Evolutionary conservation across 1,284 basidiomycete genomes (phyloP).

Genomic region (Apiotrichum brassicae): DNA sequence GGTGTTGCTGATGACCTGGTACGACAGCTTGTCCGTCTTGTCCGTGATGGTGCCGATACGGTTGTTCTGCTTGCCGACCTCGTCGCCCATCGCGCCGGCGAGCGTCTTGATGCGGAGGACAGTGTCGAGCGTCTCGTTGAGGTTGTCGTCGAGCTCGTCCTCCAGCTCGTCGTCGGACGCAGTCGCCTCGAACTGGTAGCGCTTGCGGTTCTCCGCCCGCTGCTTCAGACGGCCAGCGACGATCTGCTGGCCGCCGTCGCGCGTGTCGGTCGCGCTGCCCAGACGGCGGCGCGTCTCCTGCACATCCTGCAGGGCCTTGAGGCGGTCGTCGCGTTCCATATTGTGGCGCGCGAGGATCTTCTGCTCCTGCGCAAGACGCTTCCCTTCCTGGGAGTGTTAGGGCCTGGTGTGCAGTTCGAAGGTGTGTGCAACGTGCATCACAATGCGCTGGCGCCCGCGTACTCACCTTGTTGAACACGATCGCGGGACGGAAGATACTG

Average conservation of each 20-base stretch:
- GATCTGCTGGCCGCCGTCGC: background rate
- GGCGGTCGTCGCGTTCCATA: conserved; percentile 77
- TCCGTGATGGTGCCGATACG: conserved; percentile 44
- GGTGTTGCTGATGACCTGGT: conserved; percentile 45
- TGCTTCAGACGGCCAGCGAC: background rate
- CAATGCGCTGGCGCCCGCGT: background rate
- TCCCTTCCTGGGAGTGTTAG: conserved; percentile 55
- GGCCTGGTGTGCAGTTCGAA: too few relatives aligned
- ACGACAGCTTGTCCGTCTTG: conserved; percentile 48
- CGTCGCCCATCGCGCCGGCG: conserved; percentile 57
- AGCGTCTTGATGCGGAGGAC: conserved; percentile 78
- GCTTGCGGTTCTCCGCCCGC: conserved; percentile 28
- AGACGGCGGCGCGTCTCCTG: conserved; percentile 80
- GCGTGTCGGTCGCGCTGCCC: conserved; percentile 60
- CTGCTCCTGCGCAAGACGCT: conserved; percentile 84
- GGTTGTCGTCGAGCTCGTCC: conserved; percentile 76
- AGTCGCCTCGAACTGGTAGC: conserved; percentile 92
- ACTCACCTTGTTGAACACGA: conserved; percentile 73
- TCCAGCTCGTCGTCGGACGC: conserved; percentile 87
- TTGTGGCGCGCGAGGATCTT: conserved; percentile 82
- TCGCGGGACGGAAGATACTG: conserved; percentile 84
- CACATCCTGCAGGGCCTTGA: conserved; percentile 77
- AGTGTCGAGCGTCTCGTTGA: conserved; percentile 79
- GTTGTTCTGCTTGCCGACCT: conserved; percentile 45
- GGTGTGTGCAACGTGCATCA: too few relatives aligned